phyloP scores from a whole-genome alignment of 2,329 filamentous ascomycete genomes.

The Daldinia eschscholtzii region DNA sequence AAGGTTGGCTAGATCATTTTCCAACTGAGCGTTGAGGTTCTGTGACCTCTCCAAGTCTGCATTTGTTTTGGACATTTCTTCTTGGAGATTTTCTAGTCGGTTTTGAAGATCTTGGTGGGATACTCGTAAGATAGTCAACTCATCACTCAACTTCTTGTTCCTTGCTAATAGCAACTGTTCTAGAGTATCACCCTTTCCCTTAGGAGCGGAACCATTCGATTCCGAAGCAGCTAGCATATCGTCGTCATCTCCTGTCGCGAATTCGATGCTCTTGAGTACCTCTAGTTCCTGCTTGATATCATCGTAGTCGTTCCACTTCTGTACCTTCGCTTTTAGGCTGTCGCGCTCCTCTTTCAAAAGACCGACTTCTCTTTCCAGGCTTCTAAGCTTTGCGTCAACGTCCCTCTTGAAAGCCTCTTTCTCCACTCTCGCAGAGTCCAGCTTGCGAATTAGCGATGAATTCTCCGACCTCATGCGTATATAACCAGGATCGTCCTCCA shows the following conservation, averaged over 20 bases:
- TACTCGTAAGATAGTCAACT: constrained; percentile 90
- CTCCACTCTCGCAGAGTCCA: constrained; percentile 86
- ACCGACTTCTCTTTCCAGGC: constrained; percentile 82
- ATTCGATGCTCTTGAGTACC: constrained; percentile 97
- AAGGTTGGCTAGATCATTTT: constrained; percentile 89
- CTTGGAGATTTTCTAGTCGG: constrained; percentile 82
- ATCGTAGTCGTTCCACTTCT: constrained; percentile 94
- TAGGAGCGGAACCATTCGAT: constrained; percentile 64
- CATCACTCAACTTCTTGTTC: constrained; percentile 96
- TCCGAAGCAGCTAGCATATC: constrained; percentile 63
- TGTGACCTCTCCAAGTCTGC: constrained; percentile 88
- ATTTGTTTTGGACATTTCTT: constrained; percentile 85
- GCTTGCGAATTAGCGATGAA: constrained; percentile 87
- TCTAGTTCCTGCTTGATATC: constrained; percentile 96
- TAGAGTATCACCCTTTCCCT: constrained; percentile 80
- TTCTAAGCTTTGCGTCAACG: constrained; percentile 79
- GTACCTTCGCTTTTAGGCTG: constrained; percentile 80
- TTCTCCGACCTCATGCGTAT: constrained; percentile 93
- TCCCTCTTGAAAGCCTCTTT: constrained; percentile 84
- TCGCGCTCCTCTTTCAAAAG: constrained; percentile 86
- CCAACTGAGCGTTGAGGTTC: constrained; percentile 86
- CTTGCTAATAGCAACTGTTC: constrained; percentile 91
- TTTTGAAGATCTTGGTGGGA: constrained; percentile 92
- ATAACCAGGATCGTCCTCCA: constrained; percentile 91
- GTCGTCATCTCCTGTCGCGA: constrained; percentile 89